phyloP scores from a whole-genome alignment of 1,139 yeast species.

The Kodamaea suecica region DNA sequence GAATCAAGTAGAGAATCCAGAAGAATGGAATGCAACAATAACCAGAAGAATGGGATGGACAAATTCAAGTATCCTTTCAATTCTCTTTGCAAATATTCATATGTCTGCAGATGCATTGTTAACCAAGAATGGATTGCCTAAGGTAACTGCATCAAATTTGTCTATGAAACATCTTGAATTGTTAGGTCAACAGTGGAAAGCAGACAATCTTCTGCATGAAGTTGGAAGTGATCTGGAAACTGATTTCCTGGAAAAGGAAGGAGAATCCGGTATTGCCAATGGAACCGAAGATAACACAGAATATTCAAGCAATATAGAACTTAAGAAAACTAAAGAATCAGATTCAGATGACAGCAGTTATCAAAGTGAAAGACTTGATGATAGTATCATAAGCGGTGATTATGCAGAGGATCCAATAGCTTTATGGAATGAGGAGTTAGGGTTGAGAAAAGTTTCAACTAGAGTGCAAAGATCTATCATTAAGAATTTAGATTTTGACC shows the following conservation, averaged over 20 bases:
- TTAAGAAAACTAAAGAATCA: not conserved
- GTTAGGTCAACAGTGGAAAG: slow-evolving; percentile 32
- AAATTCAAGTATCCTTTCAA: slow-evolving; percentile 29
- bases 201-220: slow-evolving; percentile 13
- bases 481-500: slow-evolving; percentile 26
- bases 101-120: slow-evolving; percentile 34
- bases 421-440: not conserved
- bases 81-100: slow-evolving; percentile 30
- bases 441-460: not conserved
- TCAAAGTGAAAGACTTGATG: slow-evolving; percentile 3
- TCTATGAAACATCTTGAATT: slow-evolving; percentile 32
- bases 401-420: slow-evolving; percentile 1
- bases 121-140: slow-evolving; percentile 29
- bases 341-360: slow-evolving; percentile 4
- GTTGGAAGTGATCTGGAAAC: not conserved
- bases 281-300: not conserved
- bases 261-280: no score
- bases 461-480: slow-evolving; percentile 18
- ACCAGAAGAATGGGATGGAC: slow-evolving; percentile 33
- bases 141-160: slow-evolving; percentile 32
- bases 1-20: slow-evolving; percentile 28
- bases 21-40: slow-evolving; percentile 27
- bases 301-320: not conserved
- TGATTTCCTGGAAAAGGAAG: not conserved
- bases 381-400: slow-evolving; percentile 2